These are phyloP conservation scores for Plenodomus tracheiphilus DNA, from an alignment of 2,329 filamentous ascomycete species.

Conservation along the genomic window DNA sequence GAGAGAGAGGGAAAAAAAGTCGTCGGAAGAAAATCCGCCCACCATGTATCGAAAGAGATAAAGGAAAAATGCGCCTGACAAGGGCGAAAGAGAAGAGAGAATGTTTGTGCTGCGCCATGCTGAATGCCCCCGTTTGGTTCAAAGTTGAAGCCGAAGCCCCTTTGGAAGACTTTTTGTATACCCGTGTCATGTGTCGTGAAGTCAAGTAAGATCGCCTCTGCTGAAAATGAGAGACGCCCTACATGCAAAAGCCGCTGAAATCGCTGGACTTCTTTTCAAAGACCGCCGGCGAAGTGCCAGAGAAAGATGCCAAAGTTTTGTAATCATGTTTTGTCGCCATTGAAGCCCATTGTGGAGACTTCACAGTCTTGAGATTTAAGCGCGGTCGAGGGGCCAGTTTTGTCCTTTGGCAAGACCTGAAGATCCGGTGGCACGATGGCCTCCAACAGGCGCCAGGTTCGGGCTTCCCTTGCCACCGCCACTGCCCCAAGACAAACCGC, in stretches of 20 bases:
- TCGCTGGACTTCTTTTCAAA: conserved; percentile 13
- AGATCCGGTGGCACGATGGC: conserved; percentile 25
- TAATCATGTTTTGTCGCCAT: neutral
- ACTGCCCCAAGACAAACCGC: conserved; percentile 43
- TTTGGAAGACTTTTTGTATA: conserved; percentile 8
- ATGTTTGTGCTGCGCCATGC: neutral
- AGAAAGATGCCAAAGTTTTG: conserved; percentile 3
- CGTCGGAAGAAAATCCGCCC: neutral
- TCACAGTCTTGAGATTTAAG: neutral
- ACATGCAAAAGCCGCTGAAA: conserved; percentile 14
- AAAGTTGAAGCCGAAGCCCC: conserved; percentile 3
- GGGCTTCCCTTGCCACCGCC: conserved; percentile 43
- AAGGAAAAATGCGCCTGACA: neutral
- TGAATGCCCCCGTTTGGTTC: conserved; percentile 1
- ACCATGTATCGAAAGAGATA: neutral
- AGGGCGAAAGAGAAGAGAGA: neutral
- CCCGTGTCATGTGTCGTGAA: conserved; percentile 6
- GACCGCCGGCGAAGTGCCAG: conserved; percentile 1
- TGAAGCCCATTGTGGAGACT: neutral
- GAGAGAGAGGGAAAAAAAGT: neutral
- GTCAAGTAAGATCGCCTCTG: neutral
- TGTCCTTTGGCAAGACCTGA: conserved; percentile 24
- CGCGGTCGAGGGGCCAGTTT: conserved; percentile 17
- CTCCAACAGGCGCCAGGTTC: conserved; percentile 39
- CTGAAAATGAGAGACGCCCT: neutral